Base-by-base conservation (phyloP, 2,329 filamentous ascomycete genomes). In the Emmonsiellopsis sp. region DNA sequence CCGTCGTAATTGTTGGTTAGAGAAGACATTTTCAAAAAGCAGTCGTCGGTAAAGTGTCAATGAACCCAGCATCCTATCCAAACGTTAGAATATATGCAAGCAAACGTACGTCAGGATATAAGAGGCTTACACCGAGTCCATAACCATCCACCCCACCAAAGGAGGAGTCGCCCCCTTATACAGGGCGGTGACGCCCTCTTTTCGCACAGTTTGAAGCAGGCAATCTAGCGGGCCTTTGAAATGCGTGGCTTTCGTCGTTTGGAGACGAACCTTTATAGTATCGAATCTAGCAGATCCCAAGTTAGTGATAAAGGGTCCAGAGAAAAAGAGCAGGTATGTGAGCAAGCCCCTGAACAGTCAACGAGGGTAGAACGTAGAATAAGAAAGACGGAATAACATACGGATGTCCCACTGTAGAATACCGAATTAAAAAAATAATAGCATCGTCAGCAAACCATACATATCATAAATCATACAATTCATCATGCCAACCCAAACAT, bases 101-200 rank as follows among this genome's bases (percentile, higher is more conserved):
- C 21, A 45, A 13, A 33, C 11, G 8, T 40, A 10, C 11, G 17
- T 14, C 3, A 32, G 34, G 27, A 58, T 71, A 59, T 68, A 27
- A 14, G 10, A 31, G 6, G 40, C 47, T 49, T 31, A 79, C 74
- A 86, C 68, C 52, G 79, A 83, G 74, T 98, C 93, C 92, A 97
- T 97, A 65, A 94, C 88, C 87, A 97, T 95, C 93, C 93, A 97
- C 62, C 93, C 93, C 50, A 96, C 83, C 48, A 97, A 77, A 51
- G 93, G 93, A 53, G 92, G 92, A 32, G 87, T 88, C 9, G 90
- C 90, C 63, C 92, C 91, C 74, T 97, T 98, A 79, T 97, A 98
- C 42, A 98, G 76, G 2, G 89, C 93, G 49, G 78, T 73, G 46
- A 94, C 72, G 47, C 92, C 92, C 71, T 98, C 93, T 66, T 90